Conservation (phyloP, 2,329 filamentous ascomycete species). For the Pseudogymnoascus sp. region DNA sequence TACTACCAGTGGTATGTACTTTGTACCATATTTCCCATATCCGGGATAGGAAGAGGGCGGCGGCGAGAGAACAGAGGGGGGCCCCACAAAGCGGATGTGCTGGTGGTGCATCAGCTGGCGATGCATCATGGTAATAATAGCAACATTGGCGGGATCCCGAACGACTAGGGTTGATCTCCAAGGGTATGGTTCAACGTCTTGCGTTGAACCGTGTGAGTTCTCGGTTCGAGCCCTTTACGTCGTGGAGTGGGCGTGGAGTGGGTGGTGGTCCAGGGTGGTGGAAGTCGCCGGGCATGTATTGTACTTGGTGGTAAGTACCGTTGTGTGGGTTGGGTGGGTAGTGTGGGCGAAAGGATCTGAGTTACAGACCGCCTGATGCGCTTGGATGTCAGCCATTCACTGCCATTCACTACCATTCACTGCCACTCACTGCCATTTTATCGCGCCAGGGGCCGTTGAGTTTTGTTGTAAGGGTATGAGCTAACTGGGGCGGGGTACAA, state of each 20-base stretch:
- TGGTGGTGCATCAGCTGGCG: slow-evolving; percentile 5
- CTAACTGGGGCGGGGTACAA: background rate
- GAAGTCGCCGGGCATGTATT: background rate
- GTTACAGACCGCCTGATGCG: background rate
- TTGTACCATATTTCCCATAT: background rate
- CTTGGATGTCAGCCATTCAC: background rate
- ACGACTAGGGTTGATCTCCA: slow-evolving; percentile 3
- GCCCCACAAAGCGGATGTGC: background rate
- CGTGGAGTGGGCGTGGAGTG: background rate
- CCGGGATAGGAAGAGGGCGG: slow-evolving; percentile 2
- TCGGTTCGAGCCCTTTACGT: background rate
- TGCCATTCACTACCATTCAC: background rate
- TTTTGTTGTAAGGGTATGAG: background rate
- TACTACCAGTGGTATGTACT: background rate
- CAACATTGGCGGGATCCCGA: slow-evolving; percentile 1
- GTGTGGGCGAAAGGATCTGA: background rate
- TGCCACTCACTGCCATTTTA: background rate
- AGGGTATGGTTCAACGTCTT: slow-evolving; percentile 4
- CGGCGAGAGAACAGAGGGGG: background rate
- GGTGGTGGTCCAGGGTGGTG: background rate
- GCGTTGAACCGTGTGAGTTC: background rate
- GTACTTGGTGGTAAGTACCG: background rate
- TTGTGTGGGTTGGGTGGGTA: background rate
- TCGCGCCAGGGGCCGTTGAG: background rate
- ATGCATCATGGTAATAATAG: slow-evolving; percentile 6